A percentile compares a stretch with the other conserved stretches of the same genome.
These are phyloP conservation scores for Cnidoscolus chayamansa DNA, from an alignment of 441 rosid species.

Conservation along the genomic window DNA sequence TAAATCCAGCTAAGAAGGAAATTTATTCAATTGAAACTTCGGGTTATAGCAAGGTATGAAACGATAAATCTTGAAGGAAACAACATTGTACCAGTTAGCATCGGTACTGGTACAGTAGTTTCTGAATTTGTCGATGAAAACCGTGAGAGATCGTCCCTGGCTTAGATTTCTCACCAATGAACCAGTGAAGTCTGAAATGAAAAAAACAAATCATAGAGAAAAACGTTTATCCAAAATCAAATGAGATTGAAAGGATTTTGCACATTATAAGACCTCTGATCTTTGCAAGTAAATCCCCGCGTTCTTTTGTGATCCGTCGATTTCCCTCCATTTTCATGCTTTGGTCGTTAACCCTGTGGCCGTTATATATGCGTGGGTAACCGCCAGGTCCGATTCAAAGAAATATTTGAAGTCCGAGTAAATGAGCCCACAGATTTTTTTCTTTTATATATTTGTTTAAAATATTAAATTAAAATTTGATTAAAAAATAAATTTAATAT, in stretches of 20 bases:
- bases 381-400: background rate
- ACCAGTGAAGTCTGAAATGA: constrained; percentile 45
- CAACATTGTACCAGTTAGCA: constrained; percentile 45
- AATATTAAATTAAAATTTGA: no score
- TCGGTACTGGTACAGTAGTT: constrained; percentile 56
- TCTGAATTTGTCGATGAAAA: constrained; percentile 52
- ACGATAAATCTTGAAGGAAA: background rate
- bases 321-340: constrained; percentile 54
- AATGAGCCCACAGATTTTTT: background rate
- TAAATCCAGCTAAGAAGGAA: background rate
- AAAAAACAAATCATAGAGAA: background rate
- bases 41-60: background rate
- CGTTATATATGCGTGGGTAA: background rate
- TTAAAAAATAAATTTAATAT: no score
- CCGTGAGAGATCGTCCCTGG: constrained; percentile 46
- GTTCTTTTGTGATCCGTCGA: constrained; percentile 18
- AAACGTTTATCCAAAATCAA: background rate
- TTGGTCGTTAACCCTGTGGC: background rate
- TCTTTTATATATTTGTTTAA: no score
- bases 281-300: constrained; percentile 36
- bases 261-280: constrained; percentile 45
- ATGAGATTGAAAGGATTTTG: background rate
- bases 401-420: background rate
- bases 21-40: background rate
- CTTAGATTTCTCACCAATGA: constrained; percentile 51